These are phyloP conservation scores for Carnegiea gigantea DNA, from an alignment of 179 eudicot genomes.

Conservation along the genomic window DNA sequence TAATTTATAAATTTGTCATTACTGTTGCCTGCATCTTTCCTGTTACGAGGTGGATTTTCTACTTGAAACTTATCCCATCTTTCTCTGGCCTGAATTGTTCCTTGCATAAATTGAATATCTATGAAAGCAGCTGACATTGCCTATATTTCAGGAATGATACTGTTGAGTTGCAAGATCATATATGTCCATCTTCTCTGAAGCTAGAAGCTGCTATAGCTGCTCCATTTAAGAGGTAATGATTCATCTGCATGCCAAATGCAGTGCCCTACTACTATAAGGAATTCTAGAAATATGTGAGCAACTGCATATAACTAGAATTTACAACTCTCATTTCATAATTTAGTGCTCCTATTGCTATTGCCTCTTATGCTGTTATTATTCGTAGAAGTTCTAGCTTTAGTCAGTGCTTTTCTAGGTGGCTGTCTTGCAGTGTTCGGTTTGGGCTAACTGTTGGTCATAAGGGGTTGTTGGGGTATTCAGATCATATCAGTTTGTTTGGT, in stretches of 20 bases:
- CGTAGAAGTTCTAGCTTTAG: neutral
- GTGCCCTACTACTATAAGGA: neutral
- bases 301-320: neutral
- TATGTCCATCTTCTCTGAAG: slow-evolving; percentile 30
- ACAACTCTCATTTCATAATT: neutral
- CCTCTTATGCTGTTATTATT: too few species aligned
- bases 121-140: neutral
- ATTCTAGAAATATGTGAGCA: neutral
- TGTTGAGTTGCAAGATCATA: slow-evolving; percentile 29
- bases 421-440: too few species aligned
- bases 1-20: too few species aligned
- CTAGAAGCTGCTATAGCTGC: slow-evolving; percentile 39
- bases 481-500: too few species aligned
- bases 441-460: too few species aligned
- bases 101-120: neutral
- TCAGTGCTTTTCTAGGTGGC: neutral
- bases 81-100: neutral
- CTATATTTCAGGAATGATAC: slow-evolving; percentile 35
- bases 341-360: too few species aligned
- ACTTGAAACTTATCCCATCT: too few species aligned
- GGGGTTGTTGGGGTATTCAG: too few species aligned
- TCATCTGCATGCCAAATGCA: neutral
- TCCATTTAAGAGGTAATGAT: slow-evolving; percentile 55
- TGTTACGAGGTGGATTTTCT: too few species aligned
- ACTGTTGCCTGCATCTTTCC: too few species aligned